Conservation (phyloP, 2,329 filamentous ascomycete genomes). For the Colletotrichum liriopes region DNA sequence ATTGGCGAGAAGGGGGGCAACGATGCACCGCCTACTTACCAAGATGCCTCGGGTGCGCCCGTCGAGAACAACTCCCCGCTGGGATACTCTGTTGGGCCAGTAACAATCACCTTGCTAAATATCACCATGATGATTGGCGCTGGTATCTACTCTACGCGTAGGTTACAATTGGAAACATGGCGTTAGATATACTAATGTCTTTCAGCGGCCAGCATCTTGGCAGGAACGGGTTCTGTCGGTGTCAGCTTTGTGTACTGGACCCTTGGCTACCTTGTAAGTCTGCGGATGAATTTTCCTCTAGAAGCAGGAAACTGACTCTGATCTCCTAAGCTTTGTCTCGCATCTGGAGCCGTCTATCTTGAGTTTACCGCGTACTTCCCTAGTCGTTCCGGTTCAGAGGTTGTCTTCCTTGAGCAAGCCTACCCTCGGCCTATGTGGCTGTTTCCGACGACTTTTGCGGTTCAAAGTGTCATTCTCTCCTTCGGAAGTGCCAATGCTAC, state of each 20-base stretch:
- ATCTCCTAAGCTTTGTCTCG: slow-evolving; percentile 63
- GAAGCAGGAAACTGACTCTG: not conserved
- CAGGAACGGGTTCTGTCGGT: slow-evolving; percentile 73
- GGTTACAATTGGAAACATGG: slow-evolving; percentile 53
- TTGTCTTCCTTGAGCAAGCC: slow-evolving; percentile 78
- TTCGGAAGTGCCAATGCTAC: slow-evolving; percentile 76
- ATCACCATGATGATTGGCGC: slow-evolving; percentile 76
- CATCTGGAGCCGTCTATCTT: slow-evolving; percentile 69
- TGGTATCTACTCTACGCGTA: slow-evolving; percentile 71
- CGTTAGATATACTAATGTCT: slow-evolving; percentile 32
- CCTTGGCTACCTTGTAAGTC: slow-evolving; percentile 72
- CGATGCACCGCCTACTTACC: slow-evolving; percentile 42
- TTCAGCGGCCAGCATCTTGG: slow-evolving; percentile 70
- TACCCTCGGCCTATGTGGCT: slow-evolving; percentile 76
- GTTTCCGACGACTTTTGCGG: slow-evolving; percentile 75
- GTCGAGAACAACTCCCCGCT: slow-evolving; percentile 72
- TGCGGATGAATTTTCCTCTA: slow-evolving; percentile 49
- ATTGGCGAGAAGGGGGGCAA: slow-evolving; percentile 35
- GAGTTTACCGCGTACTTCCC: slow-evolving; percentile 78
- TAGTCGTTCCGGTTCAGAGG: slow-evolving; percentile 75
- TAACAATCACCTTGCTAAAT: slow-evolving; percentile 73
- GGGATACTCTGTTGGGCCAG: slow-evolving; percentile 70
- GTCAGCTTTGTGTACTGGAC: slow-evolving; percentile 75
- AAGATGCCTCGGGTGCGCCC: slow-evolving; percentile 64
- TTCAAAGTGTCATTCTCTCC: slow-evolving; percentile 74